Evolutionary conservation across 768 basidiomycete species (phyloP).

Genomic region (Russula sp.): DNA sequence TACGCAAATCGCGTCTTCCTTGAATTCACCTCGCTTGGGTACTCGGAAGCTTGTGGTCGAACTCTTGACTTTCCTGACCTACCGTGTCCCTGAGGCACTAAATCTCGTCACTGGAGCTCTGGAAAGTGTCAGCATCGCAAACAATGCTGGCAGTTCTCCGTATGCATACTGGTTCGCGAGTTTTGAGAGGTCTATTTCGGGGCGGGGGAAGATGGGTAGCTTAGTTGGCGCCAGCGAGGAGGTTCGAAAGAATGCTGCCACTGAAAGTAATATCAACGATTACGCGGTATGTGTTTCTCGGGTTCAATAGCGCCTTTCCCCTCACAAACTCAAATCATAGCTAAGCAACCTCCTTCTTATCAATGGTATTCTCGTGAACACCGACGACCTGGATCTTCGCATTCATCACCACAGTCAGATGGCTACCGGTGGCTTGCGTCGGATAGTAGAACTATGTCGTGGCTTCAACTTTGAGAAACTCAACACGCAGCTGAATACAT

Average conservation of each 20-base stretch:
- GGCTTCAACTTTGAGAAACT: conserved; percentile 57
- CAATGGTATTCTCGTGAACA: conserved; percentile 51
- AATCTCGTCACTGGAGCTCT: conserved; percentile 68
- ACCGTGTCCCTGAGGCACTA: conserved; percentile 53
- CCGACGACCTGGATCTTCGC: conserved; percentile 77
- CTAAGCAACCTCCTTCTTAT: conserved; percentile 67
- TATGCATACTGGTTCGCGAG: conserved; percentile 91
- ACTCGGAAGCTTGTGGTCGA: conserved; percentile 77
- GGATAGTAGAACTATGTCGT: conserved; percentile 63
- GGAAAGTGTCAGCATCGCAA: conserved; percentile 61
- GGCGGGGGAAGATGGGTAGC: conserved; percentile 92
- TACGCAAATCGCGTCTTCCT: conserved; percentile 69
- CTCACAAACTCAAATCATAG: conserved; percentile 30
- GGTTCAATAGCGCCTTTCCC: background rate
- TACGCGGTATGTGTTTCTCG: conserved; percentile 61
- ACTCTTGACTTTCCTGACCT: conserved; percentile 64
- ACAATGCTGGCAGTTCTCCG: conserved; percentile 46
- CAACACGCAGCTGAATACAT: conserved; percentile 55
- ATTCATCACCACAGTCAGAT: conserved; percentile 84
- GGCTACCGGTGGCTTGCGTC: conserved; percentile 76
- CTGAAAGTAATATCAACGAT: conserved; percentile 67
- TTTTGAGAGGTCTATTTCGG: conserved; percentile 65
- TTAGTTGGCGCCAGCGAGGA: conserved; percentile 93
- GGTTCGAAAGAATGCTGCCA: conserved; percentile 56
- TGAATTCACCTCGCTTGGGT: conserved; percentile 73